Base-by-base conservation (phyloP, 2,329 filamentous ascomycete species). In the Rhytidhysteron rufulum region DNA sequence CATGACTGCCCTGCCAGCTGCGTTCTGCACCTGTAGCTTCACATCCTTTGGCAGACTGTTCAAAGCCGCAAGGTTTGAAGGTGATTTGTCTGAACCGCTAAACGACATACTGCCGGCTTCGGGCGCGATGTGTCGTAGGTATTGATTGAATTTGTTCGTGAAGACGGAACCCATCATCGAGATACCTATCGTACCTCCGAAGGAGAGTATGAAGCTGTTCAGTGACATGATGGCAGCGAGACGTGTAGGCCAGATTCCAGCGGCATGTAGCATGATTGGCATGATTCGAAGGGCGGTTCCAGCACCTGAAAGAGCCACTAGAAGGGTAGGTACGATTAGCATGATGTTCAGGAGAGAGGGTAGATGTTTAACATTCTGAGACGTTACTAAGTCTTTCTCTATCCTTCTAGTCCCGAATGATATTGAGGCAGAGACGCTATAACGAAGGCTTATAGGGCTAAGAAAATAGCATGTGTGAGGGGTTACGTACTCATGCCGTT, bases 401-500 rank as follows among this genome's bases (percentile, higher is more conserved):
- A n/a, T n/a, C n/a, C n/a, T n/a, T n/a, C n/a, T n/a, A n/a, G n/a
- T n/a, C n/a, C n/a, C n/a, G n/a, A n/a, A n/a, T n/a, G n/a, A n/a
- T n/a, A n/a, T n/a, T n/a, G n/a, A n/a, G n/a, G n/a, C n/a, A n/a
- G n/a, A n/a, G n/a, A n/a, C n/a, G n/a, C n/a, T n/a, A n/a, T n/a
- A n/a, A n/a, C n/a, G n/a, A n/a, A n/a, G n/a, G n/a, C n/a, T n/a
- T n/a, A n/a, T n/a, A n/a, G n/a, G n/a, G n/a, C n/a, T n/a, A n/a
- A n/a, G n/a, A n/a, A n/a, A n/a, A n/a, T n/a, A n/a, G n/a, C n/a
- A n/a, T n/a, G n/a, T n/a, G n/a, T n/a, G n/a, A n/a, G n/a, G n/a
- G n/a, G n/a, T n/a, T n/a, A n/a, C n/a, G n/a, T n/a, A n/a, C n/a
- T 80, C 73, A 86, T 85, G 19, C 77, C 81, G 48, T 79, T 83